These are phyloP conservation scores for Suillus subalutaceus DNA, from an alignment of 768 basidiomycete species.

Conservation along the genomic window DNA sequence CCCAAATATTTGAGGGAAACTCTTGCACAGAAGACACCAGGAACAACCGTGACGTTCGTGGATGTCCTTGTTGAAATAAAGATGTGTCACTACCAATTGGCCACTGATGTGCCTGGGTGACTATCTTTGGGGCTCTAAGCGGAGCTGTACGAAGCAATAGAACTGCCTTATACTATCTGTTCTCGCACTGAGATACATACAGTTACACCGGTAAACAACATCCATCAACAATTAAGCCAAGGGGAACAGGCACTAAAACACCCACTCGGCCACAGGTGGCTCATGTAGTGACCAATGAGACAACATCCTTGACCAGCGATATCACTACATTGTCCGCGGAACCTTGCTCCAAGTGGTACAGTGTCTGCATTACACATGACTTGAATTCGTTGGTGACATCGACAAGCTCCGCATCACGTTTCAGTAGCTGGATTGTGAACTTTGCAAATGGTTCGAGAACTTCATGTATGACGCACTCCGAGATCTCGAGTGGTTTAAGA, in stretches of 20 bases:
- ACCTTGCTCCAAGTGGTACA: constrained; percentile 4
- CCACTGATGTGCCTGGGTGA: not conserved
- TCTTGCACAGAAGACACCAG: not conserved
- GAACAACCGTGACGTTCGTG: not conserved
- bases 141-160: not conserved
- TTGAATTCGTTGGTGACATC: constrained; percentile 9
- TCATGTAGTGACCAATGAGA: constrained; percentile 1
- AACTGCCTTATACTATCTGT: not conserved
- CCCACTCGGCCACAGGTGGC: not conserved
- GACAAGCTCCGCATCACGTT: constrained; percentile 1
- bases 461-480: constrained; percentile 8
- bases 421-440: constrained; percentile 8
- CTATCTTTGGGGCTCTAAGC: not conserved
- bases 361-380: constrained; percentile 4
- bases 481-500: not conserved
- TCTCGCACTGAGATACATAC: not conserved
- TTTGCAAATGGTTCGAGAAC: constrained; percentile 5
- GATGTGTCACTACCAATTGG: not conserved
- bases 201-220: not conserved
- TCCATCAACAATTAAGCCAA: not conserved
- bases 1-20: not conserved
- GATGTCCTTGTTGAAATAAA: not conserved
- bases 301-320: not conserved
- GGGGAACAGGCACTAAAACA: not conserved
- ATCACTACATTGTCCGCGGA: not conserved